Conservation (phyloP, 768 basidiomycete species). For the Coprinopsis sp. region DNA sequence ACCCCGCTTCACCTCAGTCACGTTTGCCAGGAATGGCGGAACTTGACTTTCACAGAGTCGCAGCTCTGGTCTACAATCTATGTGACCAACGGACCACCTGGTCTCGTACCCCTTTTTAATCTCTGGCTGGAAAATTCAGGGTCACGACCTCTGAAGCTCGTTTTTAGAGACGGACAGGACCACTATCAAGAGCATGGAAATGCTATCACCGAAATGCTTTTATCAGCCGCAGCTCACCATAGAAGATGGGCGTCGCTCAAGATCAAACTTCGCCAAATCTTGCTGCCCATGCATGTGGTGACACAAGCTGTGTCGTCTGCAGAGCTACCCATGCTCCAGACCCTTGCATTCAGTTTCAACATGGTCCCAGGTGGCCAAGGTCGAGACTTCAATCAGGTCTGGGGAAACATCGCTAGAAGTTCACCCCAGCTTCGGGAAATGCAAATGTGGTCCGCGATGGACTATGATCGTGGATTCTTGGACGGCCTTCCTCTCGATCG, state of each 20-base stretch:
- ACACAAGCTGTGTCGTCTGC: too few species aligned
- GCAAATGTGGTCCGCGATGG: background rate
- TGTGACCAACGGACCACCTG: background rate
- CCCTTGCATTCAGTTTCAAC: constrained; percentile 3
- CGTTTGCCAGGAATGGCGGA: background rate
- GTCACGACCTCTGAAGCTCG: background rate
- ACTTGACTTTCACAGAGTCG: background rate
- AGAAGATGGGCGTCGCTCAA: background rate
- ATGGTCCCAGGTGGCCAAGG: background rate
- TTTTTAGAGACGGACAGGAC: background rate
- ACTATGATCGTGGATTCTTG: background rate
- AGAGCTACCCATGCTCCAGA: background rate
- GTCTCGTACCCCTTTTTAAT: background rate
- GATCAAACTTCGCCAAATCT: background rate
- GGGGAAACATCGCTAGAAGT: background rate
- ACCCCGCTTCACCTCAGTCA: background rate
- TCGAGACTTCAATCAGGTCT: background rate
- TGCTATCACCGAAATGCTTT: background rate
- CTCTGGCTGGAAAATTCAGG: constrained; percentile 1
- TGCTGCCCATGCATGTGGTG: background rate
- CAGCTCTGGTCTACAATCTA: background rate
- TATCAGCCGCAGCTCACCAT: background rate
- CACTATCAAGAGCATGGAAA: background rate
- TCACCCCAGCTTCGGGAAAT: background rate
- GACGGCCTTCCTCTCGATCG: background rate